These are phyloP conservation scores for Peribolospora baueri DNA, from an alignment of 768 basidiomycete genomes.

Conservation along the genomic window DNA sequence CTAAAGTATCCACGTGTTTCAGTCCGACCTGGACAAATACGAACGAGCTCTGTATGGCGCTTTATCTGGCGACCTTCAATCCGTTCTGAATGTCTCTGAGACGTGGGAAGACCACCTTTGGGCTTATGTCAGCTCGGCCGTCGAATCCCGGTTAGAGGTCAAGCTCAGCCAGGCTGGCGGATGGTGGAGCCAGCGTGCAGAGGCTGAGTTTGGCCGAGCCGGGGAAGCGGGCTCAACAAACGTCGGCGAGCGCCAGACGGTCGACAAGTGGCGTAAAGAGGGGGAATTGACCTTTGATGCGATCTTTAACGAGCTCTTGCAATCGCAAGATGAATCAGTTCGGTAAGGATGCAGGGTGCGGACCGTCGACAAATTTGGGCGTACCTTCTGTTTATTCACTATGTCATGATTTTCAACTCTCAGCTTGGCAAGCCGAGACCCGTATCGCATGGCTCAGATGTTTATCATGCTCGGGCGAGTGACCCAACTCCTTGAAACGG, in stretches of 20 bases:
- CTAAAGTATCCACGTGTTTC: not conserved
- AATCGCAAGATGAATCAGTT: too few relatives aligned
- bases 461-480: constrained; percentile 44
- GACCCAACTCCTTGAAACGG: not conserved
- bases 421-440: constrained; percentile 37
- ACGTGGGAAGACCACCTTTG: constrained; percentile 94
- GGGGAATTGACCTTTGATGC: too few relatives aligned
- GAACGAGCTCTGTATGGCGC: constrained; percentile 78
- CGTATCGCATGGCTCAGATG: constrained; percentile 60
- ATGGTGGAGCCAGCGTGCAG: constrained; percentile 49
- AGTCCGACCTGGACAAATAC: constrained; percentile 36
- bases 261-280: too few relatives aligned
- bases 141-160: constrained; percentile 52
- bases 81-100: constrained; percentile 44
- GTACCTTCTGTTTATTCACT: too few relatives aligned
- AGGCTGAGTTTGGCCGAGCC: constrained; percentile 32
- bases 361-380: too few relatives aligned
- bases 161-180: constrained; percentile 40
- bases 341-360: too few relatives aligned
- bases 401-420: not conserved
- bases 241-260: too few relatives aligned
- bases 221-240: constrained; percentile 11
- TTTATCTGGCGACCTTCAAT: constrained; percentile 40
- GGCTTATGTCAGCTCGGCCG: constrained; percentile 59
- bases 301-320: too few relatives aligned